These are phyloP conservation scores for Globisporangium splendens DNA, from an alignment of 352 stramenopile species.

Conservation along the genomic window DNA sequence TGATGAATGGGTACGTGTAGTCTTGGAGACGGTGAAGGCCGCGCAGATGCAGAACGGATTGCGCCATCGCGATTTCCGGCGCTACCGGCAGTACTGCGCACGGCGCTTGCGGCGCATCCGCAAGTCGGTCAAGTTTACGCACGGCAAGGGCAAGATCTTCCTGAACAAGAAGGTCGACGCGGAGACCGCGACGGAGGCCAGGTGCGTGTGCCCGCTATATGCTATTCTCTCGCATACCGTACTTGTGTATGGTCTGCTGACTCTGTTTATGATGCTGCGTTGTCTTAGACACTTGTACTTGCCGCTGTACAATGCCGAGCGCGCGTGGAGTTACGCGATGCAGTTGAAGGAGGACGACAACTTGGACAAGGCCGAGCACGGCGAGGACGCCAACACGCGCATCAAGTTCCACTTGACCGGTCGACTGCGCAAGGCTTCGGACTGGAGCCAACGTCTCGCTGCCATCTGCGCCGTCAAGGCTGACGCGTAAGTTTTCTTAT, in stretches of 20 bases:
- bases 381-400: constrained; percentile 81
- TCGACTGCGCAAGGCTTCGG: constrained; percentile 81
- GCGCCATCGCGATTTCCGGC: constrained; percentile 88
- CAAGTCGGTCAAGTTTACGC: constrained; percentile 87
- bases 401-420: constrained; percentile 89
- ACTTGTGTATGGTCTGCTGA: not conserved
- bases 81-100: constrained; percentile 90
- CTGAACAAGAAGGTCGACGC: constrained; percentile 81
- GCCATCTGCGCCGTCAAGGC: constrained; percentile 71
- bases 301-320: constrained; percentile 88
- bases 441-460: constrained; percentile 84
- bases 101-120: constrained; percentile 82
- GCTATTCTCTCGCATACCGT: too few species aligned
- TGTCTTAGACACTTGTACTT: constrained; percentile 65
- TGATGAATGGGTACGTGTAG: constrained; percentile 23
- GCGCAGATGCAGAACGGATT: constrained; percentile 89
- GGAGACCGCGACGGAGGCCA: constrained; percentile 65
- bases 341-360: constrained; percentile 89
- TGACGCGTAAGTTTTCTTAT: constrained; percentile 54
- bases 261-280: not conserved
- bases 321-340: constrained; percentile 90
- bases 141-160: constrained; percentile 84
- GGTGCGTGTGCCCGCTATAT: constrained; percentile 18
- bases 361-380: constrained; percentile 81
- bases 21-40: constrained; percentile 87